phyloP scores from a whole-genome alignment of 2,329 filamentous ascomycete genomes.

The Clonostachys byssicola region DNA sequence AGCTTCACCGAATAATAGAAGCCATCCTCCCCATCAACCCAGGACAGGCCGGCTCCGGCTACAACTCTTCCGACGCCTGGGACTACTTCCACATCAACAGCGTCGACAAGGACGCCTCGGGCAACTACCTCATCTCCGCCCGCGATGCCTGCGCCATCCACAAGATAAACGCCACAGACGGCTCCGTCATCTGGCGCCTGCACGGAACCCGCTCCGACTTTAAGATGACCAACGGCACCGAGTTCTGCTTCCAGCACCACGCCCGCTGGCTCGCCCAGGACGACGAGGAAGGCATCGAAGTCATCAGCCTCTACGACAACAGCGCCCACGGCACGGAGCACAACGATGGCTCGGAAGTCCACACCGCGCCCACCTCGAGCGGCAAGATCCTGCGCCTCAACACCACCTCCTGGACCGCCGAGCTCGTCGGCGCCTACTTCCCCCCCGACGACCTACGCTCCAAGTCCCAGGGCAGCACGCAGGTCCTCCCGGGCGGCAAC shows the following conservation, averaged over 20 bases:
- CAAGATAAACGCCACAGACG: conserved; percentile 41
- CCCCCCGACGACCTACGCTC: conserved; percentile 45
- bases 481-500: conserved; percentile 48
- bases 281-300: conserved; percentile 35
- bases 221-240: conserved; percentile 21
- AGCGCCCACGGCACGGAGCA: conserved; percentile 39
- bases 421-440: conserved; percentile 39
- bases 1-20: conserved; percentile 20
- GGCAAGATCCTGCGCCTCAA: conserved; percentile 43
- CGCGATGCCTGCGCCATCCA: conserved; percentile 41
- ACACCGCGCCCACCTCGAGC: conserved; percentile 25
- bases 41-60: conserved; percentile 27
- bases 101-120: conserved; percentile 41
- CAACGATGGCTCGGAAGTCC: conserved; percentile 16
- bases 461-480: conserved; percentile 42
- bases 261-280: conserved; percentile 35
- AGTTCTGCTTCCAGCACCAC: conserved; percentile 50
- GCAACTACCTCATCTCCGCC: conserved; percentile 50
- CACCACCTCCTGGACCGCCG: conserved; percentile 37
- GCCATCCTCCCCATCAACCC: conserved; percentile 38
- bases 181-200: conserved; percentile 47
- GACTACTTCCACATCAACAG: conserved; percentile 58
- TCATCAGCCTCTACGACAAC: conserved; percentile 52
- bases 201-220: conserved; percentile 40
- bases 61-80: conserved; percentile 30